Base-by-base conservation (phyloP, 805 yeast species). In the Saturnispora bothae region DNA sequence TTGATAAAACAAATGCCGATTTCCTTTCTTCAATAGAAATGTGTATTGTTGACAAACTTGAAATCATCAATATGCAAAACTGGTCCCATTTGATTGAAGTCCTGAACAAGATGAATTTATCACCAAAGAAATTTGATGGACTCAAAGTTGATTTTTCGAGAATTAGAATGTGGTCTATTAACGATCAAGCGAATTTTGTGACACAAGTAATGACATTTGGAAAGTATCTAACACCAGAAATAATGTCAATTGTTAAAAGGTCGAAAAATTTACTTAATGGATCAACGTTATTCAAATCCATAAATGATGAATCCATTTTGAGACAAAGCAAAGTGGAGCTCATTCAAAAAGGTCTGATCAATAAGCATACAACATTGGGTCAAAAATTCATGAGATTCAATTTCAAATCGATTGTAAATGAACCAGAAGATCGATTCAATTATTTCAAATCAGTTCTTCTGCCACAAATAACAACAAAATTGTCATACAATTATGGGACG, bases 11-110 rank as follows among this genome's bases (percentile, higher is more conserved):
- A 37, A 66, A 66, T 12, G 43, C 38, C 14, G 41, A 44, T 19
- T 92, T 86, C 51, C 60, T 92, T 42, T 78, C 94, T 25, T 86
- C 96, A 2, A 83, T 92, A 47, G 98, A 92, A 57, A 57, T 92
- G 3, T 58, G 80, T 35, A 61, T 88, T 15, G 60, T 85, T 28
- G 98, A 92, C 58, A 83, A 83, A 50, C 75, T 92, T 10, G 86
- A 86, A 52, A 83, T 85, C 22, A 66, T 88, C 46, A 82, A 83
- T 52, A 82, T 81, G 82, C 98, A 92, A 60, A 85, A 88, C 52
- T 82, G 96, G 88, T 81, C 81, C 27, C 95, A 89, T 60, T 69
- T 92, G 7, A 59, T 57, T 22, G 76, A 78, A 13, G 69, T 77
- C 5, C 59, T 81, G n/a, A 75, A 76, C 45, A 76, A 79, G 53